Evolutionary conservation across 2,329 filamentous ascomycete species (phyloP), one percentile per base, ranked within the genome.

Genomic region (Colletotrichum musicola): DNA sequence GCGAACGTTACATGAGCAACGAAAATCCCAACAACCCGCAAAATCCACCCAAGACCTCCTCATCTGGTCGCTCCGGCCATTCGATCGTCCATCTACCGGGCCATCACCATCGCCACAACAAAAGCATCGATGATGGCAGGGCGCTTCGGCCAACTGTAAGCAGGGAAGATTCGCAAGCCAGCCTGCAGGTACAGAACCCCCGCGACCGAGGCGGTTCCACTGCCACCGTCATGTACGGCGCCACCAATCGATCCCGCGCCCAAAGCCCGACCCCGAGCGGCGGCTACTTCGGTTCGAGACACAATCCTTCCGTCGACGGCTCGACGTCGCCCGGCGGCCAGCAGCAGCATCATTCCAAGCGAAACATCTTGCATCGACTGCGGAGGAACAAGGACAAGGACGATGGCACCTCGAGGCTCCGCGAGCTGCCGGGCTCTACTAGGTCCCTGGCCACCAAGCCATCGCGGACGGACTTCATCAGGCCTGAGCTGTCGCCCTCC

Each of bases 261-360:
- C 88, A 92, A 69, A 97, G 95, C 79, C 94, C 95, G 27, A 93
- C 93, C 0, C 92, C 94, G 7, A 96, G 93, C 78, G 84, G 88
- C 49, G 88, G 87, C 73, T 80, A 79, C 59, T 75, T 76, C 82
- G 79, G 87, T 80, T 77, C 85, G 77, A 84, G 83, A 74, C 75
- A 85, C 80, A 75, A 81, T 73, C 77, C 59, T 54, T 62, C 84
- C 74, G 71, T 78, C 22, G 86, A 89, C 68, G 86, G 85, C 25
- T 87, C 90, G 74, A 84, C 84, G 18, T 92, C 90, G 3, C 90
- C 91, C 1, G 81, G 81, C 6, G 53, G 62, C 38, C 66, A 69
- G 35, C 62, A 64, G 4, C 57, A 57, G 16, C 83, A 84, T 60
- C 84, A 86, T 50, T 81, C 81, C 54, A 67, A 68, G 88, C 86